Evolutionary conservation across 2,329 filamentous ascomycete genomes (phyloP).

Genomic region (Cladosporium velox): DNA sequence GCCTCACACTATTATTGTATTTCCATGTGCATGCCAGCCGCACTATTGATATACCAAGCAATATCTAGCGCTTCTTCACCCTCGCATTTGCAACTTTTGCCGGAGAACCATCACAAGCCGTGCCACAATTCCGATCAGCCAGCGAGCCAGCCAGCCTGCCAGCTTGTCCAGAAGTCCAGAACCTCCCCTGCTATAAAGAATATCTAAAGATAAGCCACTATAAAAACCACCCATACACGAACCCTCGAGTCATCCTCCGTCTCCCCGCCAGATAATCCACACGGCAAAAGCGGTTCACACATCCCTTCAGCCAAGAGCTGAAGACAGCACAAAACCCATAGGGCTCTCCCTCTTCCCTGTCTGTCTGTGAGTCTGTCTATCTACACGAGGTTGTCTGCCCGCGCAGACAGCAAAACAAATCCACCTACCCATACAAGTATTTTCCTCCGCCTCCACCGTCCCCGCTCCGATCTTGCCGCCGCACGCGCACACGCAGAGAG

Average conservation of each 20-base stretch:
- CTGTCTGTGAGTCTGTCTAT: background rate
- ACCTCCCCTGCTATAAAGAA: background rate
- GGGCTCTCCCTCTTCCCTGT: background rate
- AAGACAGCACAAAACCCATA: background rate
- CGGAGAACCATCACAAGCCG: background rate
- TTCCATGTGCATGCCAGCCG: background rate
- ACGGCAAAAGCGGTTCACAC: background rate
- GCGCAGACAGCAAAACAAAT: background rate
- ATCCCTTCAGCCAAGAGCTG: background rate
- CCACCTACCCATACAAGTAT: background rate
- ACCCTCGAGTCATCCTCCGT: background rate
- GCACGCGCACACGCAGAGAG: background rate
- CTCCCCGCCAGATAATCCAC: background rate
- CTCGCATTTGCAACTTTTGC: slow-evolving; percentile 3
- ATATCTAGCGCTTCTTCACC: slow-evolving; percentile 4
- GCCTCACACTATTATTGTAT: background rate
- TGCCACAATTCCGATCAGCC: background rate
- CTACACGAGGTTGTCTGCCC: background rate
- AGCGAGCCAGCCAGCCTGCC: background rate
- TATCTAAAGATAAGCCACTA: background rate
- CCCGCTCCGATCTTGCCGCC: background rate
- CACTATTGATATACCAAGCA: background rate
- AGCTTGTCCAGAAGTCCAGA: background rate
- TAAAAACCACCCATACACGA: background rate
- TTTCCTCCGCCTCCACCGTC: background rate